Conservation (phyloP, 345 rosid genomes). For the Litchi chinensis region DNA sequence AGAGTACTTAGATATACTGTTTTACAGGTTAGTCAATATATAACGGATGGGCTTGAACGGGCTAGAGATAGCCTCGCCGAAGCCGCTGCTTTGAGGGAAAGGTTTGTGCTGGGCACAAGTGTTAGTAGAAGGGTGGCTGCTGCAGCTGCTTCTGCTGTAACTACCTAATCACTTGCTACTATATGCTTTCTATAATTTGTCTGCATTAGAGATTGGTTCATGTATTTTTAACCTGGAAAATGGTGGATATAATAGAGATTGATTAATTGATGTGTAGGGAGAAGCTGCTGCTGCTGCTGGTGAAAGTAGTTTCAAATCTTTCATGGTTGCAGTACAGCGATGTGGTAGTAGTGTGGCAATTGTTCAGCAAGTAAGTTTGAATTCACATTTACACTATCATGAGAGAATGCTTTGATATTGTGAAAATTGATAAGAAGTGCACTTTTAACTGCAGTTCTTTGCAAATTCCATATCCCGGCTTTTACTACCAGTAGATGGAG, state of each 20-base stretch:
- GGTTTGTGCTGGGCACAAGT: slow-evolving; percentile 84
- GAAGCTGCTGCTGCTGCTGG: slow-evolving; percentile 99
- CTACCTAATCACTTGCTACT: slow-evolving; percentile 28
- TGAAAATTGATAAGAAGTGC: slow-evolving; percentile 11
- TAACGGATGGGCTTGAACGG: slow-evolving; percentile 96
- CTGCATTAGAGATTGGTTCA: not conserved
- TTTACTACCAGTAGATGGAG: slow-evolving; percentile 95
- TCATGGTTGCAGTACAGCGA: slow-evolving; percentile 99
- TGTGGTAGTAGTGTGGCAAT: slow-evolving; percentile 98
- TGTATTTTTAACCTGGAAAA: not conserved
- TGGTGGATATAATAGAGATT: slow-evolving; percentile 25
- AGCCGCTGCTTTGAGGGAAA: slow-evolving; percentile 95
- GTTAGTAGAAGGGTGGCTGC: slow-evolving; percentile 96
- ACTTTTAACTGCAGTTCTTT: slow-evolving; percentile 63
- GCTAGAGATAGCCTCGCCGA: slow-evolving; percentile 90
- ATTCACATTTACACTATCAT: slow-evolving; percentile 10
- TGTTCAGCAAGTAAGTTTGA: slow-evolving; percentile 74
- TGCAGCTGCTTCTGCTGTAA: slow-evolving; percentile 95
- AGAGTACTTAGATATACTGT: slow-evolving; percentile 27
- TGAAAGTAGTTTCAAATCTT: slow-evolving; percentile 97
- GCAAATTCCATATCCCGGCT: slow-evolving; percentile 96
- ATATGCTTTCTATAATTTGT: slow-evolving; percentile 9
- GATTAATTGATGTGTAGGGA: slow-evolving; percentile 60
- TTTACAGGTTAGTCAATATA: slow-evolving; percentile 79
- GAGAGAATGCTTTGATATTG: slow-evolving; percentile 12